phyloP scores from a whole-genome alignment of 345 rosid species.

The Euphorbia tirucalli region DNA sequence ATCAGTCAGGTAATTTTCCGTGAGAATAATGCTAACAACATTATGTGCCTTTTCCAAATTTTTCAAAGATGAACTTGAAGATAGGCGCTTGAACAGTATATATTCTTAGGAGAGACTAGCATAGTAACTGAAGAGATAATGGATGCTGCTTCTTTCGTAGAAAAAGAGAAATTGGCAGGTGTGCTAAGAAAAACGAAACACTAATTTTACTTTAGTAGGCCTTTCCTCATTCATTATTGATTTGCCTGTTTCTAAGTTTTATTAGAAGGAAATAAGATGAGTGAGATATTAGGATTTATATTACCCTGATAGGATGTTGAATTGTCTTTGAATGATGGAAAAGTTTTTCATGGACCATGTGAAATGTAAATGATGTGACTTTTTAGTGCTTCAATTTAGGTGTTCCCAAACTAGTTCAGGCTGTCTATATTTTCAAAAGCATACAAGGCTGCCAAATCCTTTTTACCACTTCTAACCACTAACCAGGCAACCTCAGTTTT shows the following conservation, averaged over 20 bases:
- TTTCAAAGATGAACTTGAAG: constrained; percentile 2
- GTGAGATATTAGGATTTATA: background rate
- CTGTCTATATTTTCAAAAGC: background rate
- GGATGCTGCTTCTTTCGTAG: background rate
- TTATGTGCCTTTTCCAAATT: background rate
- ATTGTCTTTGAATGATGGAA: background rate
- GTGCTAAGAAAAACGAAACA: background rate
- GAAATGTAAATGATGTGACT: background rate
- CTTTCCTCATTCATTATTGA: background rate
- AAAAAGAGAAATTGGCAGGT: background rate
- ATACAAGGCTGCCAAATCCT: background rate
- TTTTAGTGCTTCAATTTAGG: background rate
- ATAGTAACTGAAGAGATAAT: background rate
- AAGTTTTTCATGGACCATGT: background rate
- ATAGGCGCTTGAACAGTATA: background rate
- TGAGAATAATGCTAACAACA: constrained; percentile 8
- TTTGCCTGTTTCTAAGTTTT: background rate
- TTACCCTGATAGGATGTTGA: background rate
- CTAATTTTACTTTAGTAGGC: background rate
- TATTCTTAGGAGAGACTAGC: background rate
- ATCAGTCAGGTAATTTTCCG: constrained; percentile 35
- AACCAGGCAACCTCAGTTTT: background rate
- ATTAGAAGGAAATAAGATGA: background rate
- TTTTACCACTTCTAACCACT: background rate
- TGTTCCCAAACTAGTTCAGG: background rate